Base-by-base conservation (phyloP, 805 yeast species). In the Scheffersomyces lignosus region DNA sequence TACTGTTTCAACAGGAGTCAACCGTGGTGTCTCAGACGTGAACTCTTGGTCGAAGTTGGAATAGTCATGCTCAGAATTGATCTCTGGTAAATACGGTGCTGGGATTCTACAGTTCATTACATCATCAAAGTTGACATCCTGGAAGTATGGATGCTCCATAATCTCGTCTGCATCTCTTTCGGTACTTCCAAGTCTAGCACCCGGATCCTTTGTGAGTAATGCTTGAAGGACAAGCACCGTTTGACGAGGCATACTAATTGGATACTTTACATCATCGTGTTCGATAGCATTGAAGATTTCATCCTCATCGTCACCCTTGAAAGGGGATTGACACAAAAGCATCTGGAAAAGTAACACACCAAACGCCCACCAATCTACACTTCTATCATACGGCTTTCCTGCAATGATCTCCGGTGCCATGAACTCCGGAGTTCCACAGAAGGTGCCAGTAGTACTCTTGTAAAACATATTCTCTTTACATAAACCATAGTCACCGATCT, bases 351-450 rank as follows among this genome's bases (percentile, higher is more conserved):
- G 71, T 46, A 93, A 73, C 18, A 93, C 98, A 40, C 99, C 99
- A 71, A 90, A 88, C 1, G 99, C 98, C 99, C 99, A 93, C 99
- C 99, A 93, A 65, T 93, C 99, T 37, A 93, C 99, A 27, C 93
- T 85, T 55, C 95, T 80, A 36, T 89, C 93, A 55, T 93, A 93
- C 41, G 82, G 85, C 61, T 90, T 95, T 37, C 93, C 98, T 46
- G 87, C 82, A 55, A 93, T 72, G 48, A 93, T 91, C 63, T 93
- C 99, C 0, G 99, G 99, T 1, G 99, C 99, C 96, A 93, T 93
- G 50, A 93, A 87, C 62, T 93, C 99, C 0, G 99, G 99, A 2
- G 99, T 93, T 51, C 99, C 99, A 71, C 99, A 93, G 70, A 91
- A 93, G 0, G 99, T 93, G 4, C 87, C 82, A 0, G 97, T 93